Conservation (phyloP, 495 filamentous ascomycete species). For the Terfezia boudieri region DNA sequence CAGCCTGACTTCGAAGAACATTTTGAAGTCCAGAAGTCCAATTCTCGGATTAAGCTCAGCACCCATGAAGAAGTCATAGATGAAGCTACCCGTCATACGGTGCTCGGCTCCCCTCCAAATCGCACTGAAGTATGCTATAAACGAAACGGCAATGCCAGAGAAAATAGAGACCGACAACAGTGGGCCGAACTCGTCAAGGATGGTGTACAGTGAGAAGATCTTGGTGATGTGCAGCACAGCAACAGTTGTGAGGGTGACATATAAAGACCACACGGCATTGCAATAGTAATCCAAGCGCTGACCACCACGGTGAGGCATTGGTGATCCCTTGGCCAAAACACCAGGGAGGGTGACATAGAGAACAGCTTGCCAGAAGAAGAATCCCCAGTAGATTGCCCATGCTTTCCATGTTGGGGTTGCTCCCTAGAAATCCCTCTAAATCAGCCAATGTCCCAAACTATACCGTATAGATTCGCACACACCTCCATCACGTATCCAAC, state of each 20-base stretch:
- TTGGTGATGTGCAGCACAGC: conserved; percentile 52
- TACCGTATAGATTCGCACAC: background rate
- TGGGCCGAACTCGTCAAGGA: conserved; percentile 89
- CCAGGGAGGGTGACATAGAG: conserved; percentile 73
- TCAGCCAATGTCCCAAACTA: background rate
- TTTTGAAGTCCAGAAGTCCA: conserved; percentile 89
- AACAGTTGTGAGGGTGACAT: conserved; percentile 51
- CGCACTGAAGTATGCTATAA: conserved; percentile 70
- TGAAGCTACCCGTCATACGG: conserved; percentile 72
- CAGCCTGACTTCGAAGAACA: conserved; percentile 96
- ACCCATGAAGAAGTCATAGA: conserved; percentile 99
- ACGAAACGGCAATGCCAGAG: conserved; percentile 56
- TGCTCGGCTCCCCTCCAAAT: conserved; percentile 58
- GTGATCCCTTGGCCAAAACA: conserved; percentile 61
- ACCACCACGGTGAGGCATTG: conserved; percentile 57
- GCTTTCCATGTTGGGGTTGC: conserved; percentile 60
- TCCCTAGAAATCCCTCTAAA: conserved; percentile 20
- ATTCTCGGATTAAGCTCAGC: conserved; percentile 90
- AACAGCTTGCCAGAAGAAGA: conserved; percentile 59
- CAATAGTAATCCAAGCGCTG: conserved; percentile 84
- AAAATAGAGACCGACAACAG: conserved; percentile 77
- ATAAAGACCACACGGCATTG: conserved; percentile 70
- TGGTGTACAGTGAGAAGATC: conserved; percentile 72
- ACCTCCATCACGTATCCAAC: conserved; percentile 13
- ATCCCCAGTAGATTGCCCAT: conserved; percentile 84